These are phyloP conservation scores for Musa schizocarpa DNA, from an alignment of 176 grass and related monocot genomes.

Conservation along the genomic window DNA sequence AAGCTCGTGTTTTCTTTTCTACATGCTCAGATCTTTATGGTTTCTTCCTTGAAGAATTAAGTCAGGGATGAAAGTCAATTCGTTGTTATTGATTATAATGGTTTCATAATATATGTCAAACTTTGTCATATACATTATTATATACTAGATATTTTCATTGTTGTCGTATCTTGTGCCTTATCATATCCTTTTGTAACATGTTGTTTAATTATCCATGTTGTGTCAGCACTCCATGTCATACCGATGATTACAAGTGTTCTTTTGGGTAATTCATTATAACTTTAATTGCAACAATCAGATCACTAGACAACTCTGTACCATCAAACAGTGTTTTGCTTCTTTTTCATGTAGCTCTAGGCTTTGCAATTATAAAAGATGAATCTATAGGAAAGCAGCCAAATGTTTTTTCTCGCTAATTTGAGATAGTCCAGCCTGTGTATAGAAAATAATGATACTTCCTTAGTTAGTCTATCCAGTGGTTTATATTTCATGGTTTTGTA, in stretches of 20 bases:
- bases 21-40: no score
- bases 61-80: no score
- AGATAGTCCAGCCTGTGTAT: neutral
- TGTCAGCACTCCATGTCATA: neutral
- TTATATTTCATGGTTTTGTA: slow-evolving; percentile 1
- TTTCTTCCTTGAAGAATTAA: no score
- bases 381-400: neutral
- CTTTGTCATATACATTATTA: no score
- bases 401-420: neutral
- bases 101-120: no score
- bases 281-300: neutral
- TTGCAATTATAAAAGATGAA: neutral
- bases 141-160: no score
- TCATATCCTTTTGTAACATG: neutral
- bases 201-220: neutral
- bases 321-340: neutral
- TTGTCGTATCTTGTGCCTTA: no score
- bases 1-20: no score
- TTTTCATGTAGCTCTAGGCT: neutral
- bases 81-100: no score
- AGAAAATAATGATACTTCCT: neutral
- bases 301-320: no score
- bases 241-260: neutral
- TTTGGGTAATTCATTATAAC: neutral
- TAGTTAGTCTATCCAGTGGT: neutral